Percentiles rank a stretch among this genome's conserved stretches.
phyloP scores from a whole-genome alignment of 768 basidiomycete genomes.

The Termitomyces sp. region DNA sequence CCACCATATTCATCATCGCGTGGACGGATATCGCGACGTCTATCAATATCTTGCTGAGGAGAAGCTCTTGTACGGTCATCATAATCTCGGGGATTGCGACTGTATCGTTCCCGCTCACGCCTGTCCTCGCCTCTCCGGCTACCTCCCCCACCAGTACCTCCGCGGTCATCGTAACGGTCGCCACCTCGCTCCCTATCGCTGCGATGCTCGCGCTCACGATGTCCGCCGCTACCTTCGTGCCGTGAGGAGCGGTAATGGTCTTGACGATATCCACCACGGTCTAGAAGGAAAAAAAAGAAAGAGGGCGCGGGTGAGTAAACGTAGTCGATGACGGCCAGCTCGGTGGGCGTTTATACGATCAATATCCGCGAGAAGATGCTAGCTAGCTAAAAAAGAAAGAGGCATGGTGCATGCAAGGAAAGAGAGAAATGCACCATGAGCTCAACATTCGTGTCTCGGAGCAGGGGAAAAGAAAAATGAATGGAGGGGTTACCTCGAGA shows the following conservation, averaged over 20 bases:
- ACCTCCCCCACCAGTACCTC: conserved; percentile 24
- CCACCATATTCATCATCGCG: conserved; percentile 35
- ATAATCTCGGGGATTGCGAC: conserved; percentile 37
- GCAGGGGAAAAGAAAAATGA: conserved; percentile 29
- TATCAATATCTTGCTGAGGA: conserved; percentile 42
- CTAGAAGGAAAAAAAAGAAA: conserved; percentile 42
- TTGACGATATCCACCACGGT: conserved; percentile 55
- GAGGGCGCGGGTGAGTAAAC: conserved; percentile 46
- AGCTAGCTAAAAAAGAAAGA: conserved; percentile 65
- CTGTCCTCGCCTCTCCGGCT: conserved; percentile 43
- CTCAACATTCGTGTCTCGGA: conserved; percentile 38
- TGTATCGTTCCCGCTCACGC: conserved; percentile 45
- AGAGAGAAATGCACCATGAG: conserved; percentile 58
- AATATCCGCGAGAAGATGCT: conserved; percentile 32
- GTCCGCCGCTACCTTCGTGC: conserved; percentile 50
- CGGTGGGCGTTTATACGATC: conserved; percentile 28
- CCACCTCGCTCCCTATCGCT: conserved; percentile 37
- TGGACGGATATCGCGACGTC: conserved; percentile 40
- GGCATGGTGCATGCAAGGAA: conserved; percentile 54
- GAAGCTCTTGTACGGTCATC: conserved; percentile 40
- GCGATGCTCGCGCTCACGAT: conserved; percentile 45
- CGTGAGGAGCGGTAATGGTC: conserved; percentile 66
- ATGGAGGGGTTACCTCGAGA: conserved; percentile 21
- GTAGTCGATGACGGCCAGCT: conserved; percentile 25
- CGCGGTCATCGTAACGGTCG: conserved; percentile 29